Evolutionary conservation across 2,329 filamentous ascomycete species (phyloP).

Genomic region (Monilinia laxa): DNA sequence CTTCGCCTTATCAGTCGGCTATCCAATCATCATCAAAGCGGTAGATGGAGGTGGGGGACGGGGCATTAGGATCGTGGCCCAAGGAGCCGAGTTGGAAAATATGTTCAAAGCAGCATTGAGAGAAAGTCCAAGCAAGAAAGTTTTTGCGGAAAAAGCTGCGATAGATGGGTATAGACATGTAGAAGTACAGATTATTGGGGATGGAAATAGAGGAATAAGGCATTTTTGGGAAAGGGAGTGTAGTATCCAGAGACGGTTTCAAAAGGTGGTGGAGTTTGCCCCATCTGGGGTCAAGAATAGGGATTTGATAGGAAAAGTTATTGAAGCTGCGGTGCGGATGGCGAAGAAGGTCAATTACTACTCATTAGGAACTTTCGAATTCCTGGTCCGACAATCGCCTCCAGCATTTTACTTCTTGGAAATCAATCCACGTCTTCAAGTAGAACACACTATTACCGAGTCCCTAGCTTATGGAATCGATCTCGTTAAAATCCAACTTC

Average conservation of each 20-base stretch:
- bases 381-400: slow-evolving; percentile 53
- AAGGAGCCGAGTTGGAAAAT: slow-evolving; percentile 51
- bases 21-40: slow-evolving; percentile 58
- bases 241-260: slow-evolving; percentile 51
- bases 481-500: slow-evolving; percentile 42
- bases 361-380: slow-evolving; percentile 64
- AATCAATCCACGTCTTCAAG: slow-evolving; percentile 38
- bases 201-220: slow-evolving; percentile 50
- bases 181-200: slow-evolving; percentile 52
- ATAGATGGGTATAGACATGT: slow-evolving; percentile 57
- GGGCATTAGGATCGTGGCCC: slow-evolving; percentile 57
- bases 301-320: slow-evolving; percentile 38
- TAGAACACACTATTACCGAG: slow-evolving; percentile 40
- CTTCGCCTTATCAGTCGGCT: slow-evolving; percentile 42
- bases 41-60: slow-evolving; percentile 64
- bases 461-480: slow-evolving; percentile 43
- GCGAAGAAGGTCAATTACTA: slow-evolving; percentile 55
- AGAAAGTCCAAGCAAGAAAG: slow-evolving; percentile 54
- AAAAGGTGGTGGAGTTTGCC: slow-evolving; percentile 59
- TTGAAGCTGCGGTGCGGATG: slow-evolving; percentile 52
- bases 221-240: slow-evolving; percentile 51
- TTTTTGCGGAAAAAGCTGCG: slow-evolving; percentile 60
- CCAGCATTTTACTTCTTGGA: slow-evolving; percentile 45
- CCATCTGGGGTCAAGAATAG: slow-evolving; percentile 62
- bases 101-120: slow-evolving; percentile 60